Percentiles rank a stretch among this genome's conserved stretches.
Conservation (phyloP, 257 asterid species). For the Solanum etuberosum region DNA sequence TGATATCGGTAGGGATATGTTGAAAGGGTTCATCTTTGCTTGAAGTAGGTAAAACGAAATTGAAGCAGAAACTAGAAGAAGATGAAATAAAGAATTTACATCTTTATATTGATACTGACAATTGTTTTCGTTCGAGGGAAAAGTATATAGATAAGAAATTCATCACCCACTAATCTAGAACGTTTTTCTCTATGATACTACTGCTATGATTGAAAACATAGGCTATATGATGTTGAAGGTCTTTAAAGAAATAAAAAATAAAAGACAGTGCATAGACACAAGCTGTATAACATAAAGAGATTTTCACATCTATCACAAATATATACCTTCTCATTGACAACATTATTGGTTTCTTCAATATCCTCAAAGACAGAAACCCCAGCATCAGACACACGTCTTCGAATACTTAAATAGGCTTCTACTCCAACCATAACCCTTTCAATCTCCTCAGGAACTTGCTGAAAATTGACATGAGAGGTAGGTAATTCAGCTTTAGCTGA, state of each 20-base stretch:
- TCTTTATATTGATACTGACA: not conserved
- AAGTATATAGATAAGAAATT: not conserved
- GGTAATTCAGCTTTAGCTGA: not conserved
- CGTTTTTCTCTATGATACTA: not conserved
- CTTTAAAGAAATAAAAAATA: not conserved
- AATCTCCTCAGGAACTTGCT: constrained; percentile 99
- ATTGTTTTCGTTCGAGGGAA: not conserved
- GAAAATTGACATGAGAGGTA: constrained; percentile 10
- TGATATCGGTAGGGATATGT: not conserved
- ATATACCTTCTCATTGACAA: constrained; percentile 56
- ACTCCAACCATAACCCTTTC: constrained; percentile 91
- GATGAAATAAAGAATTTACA: not conserved
- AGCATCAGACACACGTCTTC: constrained; percentile 68
- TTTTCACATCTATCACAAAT: constrained; percentile 1
- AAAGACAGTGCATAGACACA: not conserved
- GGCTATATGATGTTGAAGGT: not conserved
- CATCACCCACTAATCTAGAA: not conserved
- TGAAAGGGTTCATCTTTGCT: not conserved
- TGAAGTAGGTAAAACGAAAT: not conserved
- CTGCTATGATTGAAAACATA: not conserved
- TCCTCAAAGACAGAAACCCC: constrained; percentile 65
- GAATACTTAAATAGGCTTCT: constrained; percentile 90
- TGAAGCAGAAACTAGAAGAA: not conserved
- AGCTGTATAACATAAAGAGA: not conserved
- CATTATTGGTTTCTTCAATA: constrained; percentile 40